phyloP scores from a whole-genome alignment of 768 basidiomycete species.

The Tulasnella sp. region DNA sequence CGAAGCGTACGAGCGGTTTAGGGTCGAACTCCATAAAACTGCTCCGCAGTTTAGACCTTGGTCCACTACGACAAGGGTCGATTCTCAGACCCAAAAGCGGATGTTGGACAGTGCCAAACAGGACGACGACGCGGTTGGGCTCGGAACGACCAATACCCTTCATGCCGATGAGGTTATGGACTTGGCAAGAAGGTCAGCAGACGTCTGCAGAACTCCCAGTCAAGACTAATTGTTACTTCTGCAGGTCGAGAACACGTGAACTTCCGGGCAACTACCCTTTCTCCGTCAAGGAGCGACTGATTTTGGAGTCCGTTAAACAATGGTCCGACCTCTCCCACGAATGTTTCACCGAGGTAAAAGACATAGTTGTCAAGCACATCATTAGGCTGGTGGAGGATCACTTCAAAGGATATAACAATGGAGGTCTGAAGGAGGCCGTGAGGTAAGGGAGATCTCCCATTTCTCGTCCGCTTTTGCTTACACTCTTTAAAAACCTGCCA shows the following conservation, averaged over 20 bases:
- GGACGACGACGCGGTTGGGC: neutral
- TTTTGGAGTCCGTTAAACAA: neutral
- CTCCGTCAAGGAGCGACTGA: slow-evolving; percentile 51
- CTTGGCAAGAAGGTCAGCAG: slow-evolving; percentile 25
- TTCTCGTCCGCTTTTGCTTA: too few species aligned
- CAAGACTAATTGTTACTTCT: neutral
- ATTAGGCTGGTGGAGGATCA: slow-evolving; percentile 3
- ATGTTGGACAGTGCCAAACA: too few species aligned
- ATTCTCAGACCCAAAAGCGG: neutral
- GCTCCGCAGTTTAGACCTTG: slow-evolving; percentile 18
- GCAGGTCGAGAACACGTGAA: slow-evolving; percentile 71
- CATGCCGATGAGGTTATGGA: too few species aligned
- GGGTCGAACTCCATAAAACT: neutral
- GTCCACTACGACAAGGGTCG: neutral
- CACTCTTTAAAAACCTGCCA: too few species aligned
- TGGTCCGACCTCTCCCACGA: slow-evolving; percentile 14
- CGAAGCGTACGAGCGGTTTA: slow-evolving; percentile 15
- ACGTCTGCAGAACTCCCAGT: too few species aligned
- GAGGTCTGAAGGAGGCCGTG: neutral
- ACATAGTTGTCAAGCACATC: slow-evolving; percentile 1
- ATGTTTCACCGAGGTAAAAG: slow-evolving; percentile 20
- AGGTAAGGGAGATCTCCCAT: neutral
- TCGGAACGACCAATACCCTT: slow-evolving; percentile 46
- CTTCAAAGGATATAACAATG: slow-evolving; percentile 13
- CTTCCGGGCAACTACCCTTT: slow-evolving; percentile 65